Conservation (phyloP, 257 asterid species). For the Scutellaria baicalensis region DNA sequence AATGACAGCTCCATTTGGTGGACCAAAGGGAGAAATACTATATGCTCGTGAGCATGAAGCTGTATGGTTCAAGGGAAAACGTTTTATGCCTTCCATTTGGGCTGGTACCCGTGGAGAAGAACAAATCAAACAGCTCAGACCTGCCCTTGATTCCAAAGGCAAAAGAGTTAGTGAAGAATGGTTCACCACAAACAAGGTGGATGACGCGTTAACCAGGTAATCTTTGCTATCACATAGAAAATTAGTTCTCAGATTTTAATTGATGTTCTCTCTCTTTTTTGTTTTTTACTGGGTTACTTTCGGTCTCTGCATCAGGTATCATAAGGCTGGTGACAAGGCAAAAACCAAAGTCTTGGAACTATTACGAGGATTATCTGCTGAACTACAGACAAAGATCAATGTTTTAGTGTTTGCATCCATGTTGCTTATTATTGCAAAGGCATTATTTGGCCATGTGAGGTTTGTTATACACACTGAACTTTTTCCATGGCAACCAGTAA, state of each 20-base stretch:
- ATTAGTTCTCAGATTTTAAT: background rate
- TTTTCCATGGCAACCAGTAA: background rate
- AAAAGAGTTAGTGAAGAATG: slow-evolving; percentile 96
- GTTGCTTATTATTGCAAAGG: slow-evolving; percentile 87
- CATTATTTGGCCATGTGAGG: slow-evolving; percentile 92
- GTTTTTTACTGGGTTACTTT: background rate
- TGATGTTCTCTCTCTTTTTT: background rate
- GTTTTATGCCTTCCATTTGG: slow-evolving; percentile 65
- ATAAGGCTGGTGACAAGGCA: slow-evolving; percentile 70
- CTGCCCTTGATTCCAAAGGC: slow-evolving; percentile 92
- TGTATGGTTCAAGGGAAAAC: slow-evolving; percentile 94
- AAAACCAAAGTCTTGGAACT: slow-evolving; percentile 70
- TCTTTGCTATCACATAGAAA: background rate
- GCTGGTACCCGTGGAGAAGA: slow-evolving; percentile 86
- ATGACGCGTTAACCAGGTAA: slow-evolving; percentile 68
- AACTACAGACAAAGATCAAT: slow-evolving; percentile 77
- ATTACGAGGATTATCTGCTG: slow-evolving; percentile 71
- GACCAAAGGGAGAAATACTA: slow-evolving; percentile 88
- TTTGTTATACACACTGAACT: slow-evolving; percentile 22
- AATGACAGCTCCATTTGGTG: slow-evolving; percentile 67
- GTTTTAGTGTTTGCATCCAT: slow-evolving; percentile 80
- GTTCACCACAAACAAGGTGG: slow-evolving; percentile 87
- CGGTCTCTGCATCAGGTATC: slow-evolving; percentile 52
- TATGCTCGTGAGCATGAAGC: slow-evolving; percentile 90
- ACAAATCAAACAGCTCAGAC: slow-evolving; percentile 69